Evolutionary conservation across 108 stramenopile species (phyloP), one percentile per base, ranked within the genome.

Genomic region (Pseudonitzschia pungens): DNA sequence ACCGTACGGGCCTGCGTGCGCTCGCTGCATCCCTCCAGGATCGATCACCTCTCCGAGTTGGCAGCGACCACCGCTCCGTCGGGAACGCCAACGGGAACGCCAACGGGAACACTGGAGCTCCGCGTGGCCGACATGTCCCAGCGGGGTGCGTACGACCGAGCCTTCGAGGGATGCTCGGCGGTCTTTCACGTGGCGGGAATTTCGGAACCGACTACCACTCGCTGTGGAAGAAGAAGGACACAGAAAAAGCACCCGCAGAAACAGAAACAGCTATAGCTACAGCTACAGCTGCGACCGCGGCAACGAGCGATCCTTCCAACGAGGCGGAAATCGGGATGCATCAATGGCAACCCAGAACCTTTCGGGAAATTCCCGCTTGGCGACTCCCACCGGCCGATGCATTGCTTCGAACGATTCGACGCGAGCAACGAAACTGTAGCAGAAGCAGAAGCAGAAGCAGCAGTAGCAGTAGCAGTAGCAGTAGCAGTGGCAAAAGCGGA

Each of bases 101-200:
- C 36, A 36, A 36, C 36, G 36, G 60, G 60, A 33, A 62, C 8
- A 4, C 32, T 62, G 0, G 60, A 62, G 14, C 16, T 62, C 15
- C 20, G 33, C 33, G 33, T 40, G 24, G 60, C 60, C 33, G 60
- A 62, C 14, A 62, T 62, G 60, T 62, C 60, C 60, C 14, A 29
- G 5, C 32, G n/a, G 11, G 41, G 60, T 31, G 60, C 60, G 11
- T 62, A 62, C 36, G 60, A 62, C 20, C 8, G 8, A 8, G 31
- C 31, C 16, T 62, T 62, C 40, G 11, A 40, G 33, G 60, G 60
- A 21, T 62, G 60, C 36, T 16, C n/a, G n/a, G 26, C 14, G n/a
- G 60, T 62, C 60, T 62, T 62, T 62, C 60, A 62, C 60, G 60
- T 62, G 28, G 60, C 60, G 57, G 60, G 32, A 62, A 62, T 62